A percentile compares a stretch with the other conserved stretches of the same genome.
Conservation (phyloP, 169 alveolate species). For the Cyclospora cayetanensis region DNA sequence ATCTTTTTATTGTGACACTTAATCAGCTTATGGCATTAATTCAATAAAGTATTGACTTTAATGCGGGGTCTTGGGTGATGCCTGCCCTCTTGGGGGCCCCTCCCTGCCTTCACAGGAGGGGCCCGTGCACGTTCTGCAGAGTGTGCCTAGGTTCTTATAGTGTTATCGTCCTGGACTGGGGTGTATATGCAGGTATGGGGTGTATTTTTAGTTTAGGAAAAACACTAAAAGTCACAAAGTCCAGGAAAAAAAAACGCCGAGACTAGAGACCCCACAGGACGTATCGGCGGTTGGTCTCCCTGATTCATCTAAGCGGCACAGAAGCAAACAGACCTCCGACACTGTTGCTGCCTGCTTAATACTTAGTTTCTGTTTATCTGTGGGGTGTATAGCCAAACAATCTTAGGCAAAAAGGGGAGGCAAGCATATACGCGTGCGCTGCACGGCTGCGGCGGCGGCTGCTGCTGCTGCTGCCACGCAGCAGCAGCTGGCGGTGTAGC, state of each 20-base stretch:
- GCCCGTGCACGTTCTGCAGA: too few relatives aligned
- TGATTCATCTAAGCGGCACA: neutral
- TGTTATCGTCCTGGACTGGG: too few relatives aligned
- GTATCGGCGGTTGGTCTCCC: neutral
- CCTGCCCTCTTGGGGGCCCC: too few relatives aligned
- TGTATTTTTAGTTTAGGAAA: too few relatives aligned
- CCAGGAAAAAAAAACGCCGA: neutral
- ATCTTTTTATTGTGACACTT: too few relatives aligned
- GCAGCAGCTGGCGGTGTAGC: constrained; percentile 33
- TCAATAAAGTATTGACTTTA: too few relatives aligned
- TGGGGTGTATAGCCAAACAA: neutral
- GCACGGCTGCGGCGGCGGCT: constrained; percentile 31
- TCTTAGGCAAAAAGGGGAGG: neutral
- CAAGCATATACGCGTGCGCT: too few relatives aligned
- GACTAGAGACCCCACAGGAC: constrained; percentile 25
- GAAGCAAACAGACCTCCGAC: neutral
- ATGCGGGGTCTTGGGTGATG: too few relatives aligned
- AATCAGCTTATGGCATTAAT: too few relatives aligned
- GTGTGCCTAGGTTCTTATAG: too few relatives aligned
- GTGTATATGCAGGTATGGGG: neutral
- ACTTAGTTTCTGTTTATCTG: too few relatives aligned
- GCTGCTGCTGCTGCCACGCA: constrained; percentile 61
- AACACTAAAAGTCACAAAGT: neutral
- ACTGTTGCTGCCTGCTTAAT: neutral
- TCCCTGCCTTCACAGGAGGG: too few relatives aligned